Percentiles rank a stretch among this genome's conserved stretches.
These are phyloP conservation scores for Alternaria burnsii DNA, from an alignment of 2,329 filamentous ascomycete genomes.

Conservation along the genomic window DNA sequence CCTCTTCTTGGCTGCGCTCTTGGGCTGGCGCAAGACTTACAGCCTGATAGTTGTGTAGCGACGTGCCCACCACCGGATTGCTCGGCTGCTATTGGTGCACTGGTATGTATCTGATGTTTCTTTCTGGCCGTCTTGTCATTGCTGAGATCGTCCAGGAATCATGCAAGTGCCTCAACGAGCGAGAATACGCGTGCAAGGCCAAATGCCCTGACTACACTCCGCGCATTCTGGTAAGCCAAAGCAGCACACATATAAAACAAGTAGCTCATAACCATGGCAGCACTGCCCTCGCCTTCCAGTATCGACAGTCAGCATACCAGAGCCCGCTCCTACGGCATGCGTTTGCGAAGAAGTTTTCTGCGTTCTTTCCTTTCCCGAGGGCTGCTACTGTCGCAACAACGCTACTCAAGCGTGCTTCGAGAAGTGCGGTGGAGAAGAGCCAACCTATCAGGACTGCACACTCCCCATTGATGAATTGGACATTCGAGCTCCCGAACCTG, in stretches of 20 bases:
- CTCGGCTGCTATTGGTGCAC: background rate
- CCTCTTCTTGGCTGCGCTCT: slow-evolving; percentile 7
- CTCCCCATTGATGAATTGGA: background rate
- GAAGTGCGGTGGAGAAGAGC: slow-evolving; percentile 31
- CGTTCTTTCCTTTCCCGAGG: slow-evolving; percentile 33
- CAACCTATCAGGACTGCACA: background rate
- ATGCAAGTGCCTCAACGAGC: slow-evolving; percentile 39
- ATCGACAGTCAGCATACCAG: background rate
- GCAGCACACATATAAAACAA: rapidly evolving
- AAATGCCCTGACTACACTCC: slow-evolving; percentile 35
- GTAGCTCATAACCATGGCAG: background rate
- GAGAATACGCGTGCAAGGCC: slow-evolving; percentile 34
- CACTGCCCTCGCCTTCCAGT: background rate
- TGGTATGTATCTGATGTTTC: background rate
- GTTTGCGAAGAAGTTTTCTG: slow-evolving; percentile 26
- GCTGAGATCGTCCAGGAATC: slow-evolving; percentile 22
- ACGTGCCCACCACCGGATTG: slow-evolving; percentile 1
- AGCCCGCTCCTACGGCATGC: background rate
- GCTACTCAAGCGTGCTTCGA: slow-evolving; percentile 32
- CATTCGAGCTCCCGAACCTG: background rate
- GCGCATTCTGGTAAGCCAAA: slow-evolving; percentile 1
- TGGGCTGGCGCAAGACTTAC: background rate
- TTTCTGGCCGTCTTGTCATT: background rate
- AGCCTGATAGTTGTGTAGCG: background rate
- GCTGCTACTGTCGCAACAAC: slow-evolving; percentile 39